These are phyloP conservation scores for Hypholoma sublateritium DNA, from an alignment of 768 basidiomycete species.

Conservation along the genomic window DNA sequence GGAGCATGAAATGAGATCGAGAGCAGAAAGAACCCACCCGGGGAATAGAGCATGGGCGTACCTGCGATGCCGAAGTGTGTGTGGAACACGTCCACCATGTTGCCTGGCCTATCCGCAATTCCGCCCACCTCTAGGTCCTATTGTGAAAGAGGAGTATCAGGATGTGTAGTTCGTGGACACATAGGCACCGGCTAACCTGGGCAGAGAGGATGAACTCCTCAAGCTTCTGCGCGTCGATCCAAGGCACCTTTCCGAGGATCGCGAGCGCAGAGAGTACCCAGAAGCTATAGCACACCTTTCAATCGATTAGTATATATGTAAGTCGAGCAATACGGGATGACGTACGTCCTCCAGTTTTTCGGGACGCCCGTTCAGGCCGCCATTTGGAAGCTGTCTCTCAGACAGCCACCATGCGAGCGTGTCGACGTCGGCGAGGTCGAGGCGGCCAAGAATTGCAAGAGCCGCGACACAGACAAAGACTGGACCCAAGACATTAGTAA, in stretches of 20 bases:
- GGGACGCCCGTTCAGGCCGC: constrained; percentile 95
- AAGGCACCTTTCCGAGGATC: constrained; percentile 77
- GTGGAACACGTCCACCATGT: constrained; percentile 98
- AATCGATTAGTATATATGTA: neutral
- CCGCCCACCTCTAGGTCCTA: constrained; percentile 91
- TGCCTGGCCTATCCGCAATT: constrained; percentile 90
- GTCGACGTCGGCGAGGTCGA: constrained; percentile 79
- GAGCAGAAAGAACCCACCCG: too few species aligned
- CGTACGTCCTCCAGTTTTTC: constrained; percentile 95
- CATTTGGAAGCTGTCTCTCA: constrained; percentile 90
- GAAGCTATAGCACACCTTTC: constrained; percentile 94
- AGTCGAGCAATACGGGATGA: constrained; percentile 9
- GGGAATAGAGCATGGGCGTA: too few species aligned
- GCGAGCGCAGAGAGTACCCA: constrained; percentile 92
- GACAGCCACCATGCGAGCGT: constrained; percentile 91
- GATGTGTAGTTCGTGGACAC: neutral
- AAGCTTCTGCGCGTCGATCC: constrained; percentile 87
- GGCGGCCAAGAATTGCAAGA: constrained; percentile 80
- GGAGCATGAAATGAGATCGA: too few species aligned
- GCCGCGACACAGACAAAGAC: constrained; percentile 87
- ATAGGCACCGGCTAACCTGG: constrained; percentile 48
- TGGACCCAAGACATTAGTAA: neutral
- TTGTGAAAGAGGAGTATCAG: neutral
- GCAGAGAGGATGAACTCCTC: constrained; percentile 83
- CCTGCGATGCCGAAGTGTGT: constrained; percentile 92